Evolutionary conservation across 2,329 filamentous ascomycete species (phyloP), one percentile per base, ranked within the genome.

Genomic region (Diaporthe ilicicola): DNA sequence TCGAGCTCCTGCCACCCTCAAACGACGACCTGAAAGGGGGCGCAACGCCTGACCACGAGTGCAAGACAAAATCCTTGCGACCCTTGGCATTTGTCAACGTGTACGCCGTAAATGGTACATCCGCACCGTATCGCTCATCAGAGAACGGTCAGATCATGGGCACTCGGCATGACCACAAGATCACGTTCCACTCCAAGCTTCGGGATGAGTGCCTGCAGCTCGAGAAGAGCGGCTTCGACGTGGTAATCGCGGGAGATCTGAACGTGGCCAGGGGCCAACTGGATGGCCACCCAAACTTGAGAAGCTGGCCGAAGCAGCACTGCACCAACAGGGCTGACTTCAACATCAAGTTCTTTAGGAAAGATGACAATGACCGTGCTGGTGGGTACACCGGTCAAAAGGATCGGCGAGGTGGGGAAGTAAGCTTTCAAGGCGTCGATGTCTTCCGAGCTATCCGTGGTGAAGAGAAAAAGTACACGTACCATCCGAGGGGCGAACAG

Each of bases 81-180:
- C 70, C 74, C 42, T 70, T 88, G 0, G 83, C 84, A 1, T 76
- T 89, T 27, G 80, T 87, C 75, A 88, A 88, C 73, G 80, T 87
- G 37, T 88, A 88, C 74, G 84, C 85, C 50, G 83, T 87, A 15
- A 88, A 88, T 74, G 86, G 86, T 2, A 88, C 87, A 0, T 78
- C 81, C 0, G 82, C 81, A 34, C 77, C 81, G 0, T 88, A 87
- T 75, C 81, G 81, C 22, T 79, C 83, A 67, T 78, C 84, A 0
- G n/a, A 73, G 1, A 86, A 82, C 0, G 86, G 86, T 4, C 70
- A 73, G 9, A 72, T 82, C 0, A 67, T 71, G 4, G 85, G 86
- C 0, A 88, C 84, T 0, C 78, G 87, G 19, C 86, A 89, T 76
- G 84, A 86, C 67, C 81, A 84, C 37, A 89, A 89, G 75, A 77